Conservation (phyloP, 2,329 filamentous ascomycete genomes). For the Lecanicillium sp. region DNA sequence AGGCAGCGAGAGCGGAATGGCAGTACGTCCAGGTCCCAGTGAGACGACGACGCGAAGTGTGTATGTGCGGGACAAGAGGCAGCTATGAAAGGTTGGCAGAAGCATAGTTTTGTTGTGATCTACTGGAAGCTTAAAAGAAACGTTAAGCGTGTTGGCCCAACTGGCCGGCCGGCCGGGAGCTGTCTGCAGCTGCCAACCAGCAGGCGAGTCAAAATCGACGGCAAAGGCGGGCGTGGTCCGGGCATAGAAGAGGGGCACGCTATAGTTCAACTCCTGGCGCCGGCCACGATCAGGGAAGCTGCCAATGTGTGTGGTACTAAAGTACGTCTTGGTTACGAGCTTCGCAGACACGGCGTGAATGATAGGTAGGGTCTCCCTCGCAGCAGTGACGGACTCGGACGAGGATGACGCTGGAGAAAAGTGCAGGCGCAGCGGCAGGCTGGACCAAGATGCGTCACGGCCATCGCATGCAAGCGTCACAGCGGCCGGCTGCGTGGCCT, state of each 20-base stretch:
- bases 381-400: no score
- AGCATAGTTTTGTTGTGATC: background rate
- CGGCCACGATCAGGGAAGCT: slow-evolving; percentile 2
- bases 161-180: background rate
- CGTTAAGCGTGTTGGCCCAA: background rate
- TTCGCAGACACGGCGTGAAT: slow-evolving; percentile 1
- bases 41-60: background rate
- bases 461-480: background rate
- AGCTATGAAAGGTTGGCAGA: slow-evolving; percentile 7
- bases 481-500: background rate
- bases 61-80: slow-evolving; percentile 8
- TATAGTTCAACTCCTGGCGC: background rate
- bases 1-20: background rate
- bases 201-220: background rate
- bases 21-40: background rate
- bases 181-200: background rate
- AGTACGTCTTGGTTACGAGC: slow-evolving; percentile 5
- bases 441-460: background rate
- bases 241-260: background rate
- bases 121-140: background rate
- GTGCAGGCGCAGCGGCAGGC: background rate
- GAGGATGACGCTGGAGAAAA: background rate
- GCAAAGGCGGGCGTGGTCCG: background rate
- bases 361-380: background rate
- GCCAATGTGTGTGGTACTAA: slow-evolving; percentile 3